Conservation (phyloP, 75 land plant genomes). For the Cryptomeria japonica region DNA sequence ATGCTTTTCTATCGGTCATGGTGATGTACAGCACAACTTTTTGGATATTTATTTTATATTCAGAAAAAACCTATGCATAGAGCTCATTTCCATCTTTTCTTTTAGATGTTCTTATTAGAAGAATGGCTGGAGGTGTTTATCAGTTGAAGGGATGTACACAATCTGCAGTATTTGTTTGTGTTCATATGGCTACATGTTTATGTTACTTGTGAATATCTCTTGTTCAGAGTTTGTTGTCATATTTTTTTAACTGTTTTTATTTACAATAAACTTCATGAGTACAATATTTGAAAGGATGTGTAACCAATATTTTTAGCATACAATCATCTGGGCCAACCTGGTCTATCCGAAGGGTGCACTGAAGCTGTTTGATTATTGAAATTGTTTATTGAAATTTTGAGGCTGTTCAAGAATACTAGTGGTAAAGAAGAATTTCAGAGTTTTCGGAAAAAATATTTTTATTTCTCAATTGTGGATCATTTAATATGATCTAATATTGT, state of each 20-base stretch:
- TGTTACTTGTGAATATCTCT: too few relatives aligned
- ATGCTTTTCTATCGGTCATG: not conserved
- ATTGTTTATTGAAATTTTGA: too few relatives aligned
- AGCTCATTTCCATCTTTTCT: not conserved
- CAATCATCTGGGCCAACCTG: not conserved
- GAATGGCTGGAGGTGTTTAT: not conserved
- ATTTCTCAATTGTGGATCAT: too few relatives aligned
- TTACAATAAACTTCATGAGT: not conserved
- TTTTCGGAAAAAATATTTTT: too few relatives aligned
- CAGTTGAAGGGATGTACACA: not conserved
- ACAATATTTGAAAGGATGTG: conserved; percentile 3
- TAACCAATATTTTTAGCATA: not conserved
- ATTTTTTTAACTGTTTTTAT: not conserved
- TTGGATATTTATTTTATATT: not conserved
- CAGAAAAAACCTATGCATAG: not conserved
- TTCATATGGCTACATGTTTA: too few relatives aligned
- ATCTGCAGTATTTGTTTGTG: not conserved
- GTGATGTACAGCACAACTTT: not conserved
- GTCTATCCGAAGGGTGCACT: not conserved
- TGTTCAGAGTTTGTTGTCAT: not conserved
- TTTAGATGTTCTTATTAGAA: not conserved
- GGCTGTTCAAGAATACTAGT: too few relatives aligned
- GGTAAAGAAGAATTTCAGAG: too few relatives aligned
- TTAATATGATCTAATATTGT: too few relatives aligned
- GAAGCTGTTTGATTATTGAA: not conserved